phyloP scores from a whole-genome alignment of 441 rosid genomes.

The Aquilaria agallochum region DNA sequence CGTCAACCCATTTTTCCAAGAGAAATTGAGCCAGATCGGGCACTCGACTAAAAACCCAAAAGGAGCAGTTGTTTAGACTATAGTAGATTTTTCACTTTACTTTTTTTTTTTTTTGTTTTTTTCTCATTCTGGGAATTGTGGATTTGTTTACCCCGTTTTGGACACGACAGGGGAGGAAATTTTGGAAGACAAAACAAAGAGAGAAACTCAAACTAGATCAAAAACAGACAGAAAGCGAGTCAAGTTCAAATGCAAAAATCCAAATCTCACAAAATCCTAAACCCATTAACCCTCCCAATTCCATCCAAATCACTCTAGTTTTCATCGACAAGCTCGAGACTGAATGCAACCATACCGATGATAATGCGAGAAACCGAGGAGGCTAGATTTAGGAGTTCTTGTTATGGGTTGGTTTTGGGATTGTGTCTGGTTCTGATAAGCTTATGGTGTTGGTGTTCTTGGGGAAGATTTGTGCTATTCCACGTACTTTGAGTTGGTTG shows the following conservation, averaged over 20 bases:
- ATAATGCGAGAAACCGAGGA: not conserved
- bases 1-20: too few relatives aligned
- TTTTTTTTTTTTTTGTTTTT: not conserved
- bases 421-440: slow-evolving; percentile 29
- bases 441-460: slow-evolving; percentile 30
- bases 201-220: not conserved
- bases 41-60: too few relatives aligned
- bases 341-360: too few relatives aligned
- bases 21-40: too few relatives aligned
- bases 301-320: not conserved
- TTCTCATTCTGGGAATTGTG: not conserved
- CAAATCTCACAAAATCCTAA: not conserved
- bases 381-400: slow-evolving; percentile 13
- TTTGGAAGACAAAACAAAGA: slow-evolving; percentile 13
- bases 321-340: too few relatives aligned
- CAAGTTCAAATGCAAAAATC: not conserved
- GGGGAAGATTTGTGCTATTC: slow-evolving; percentile 44
- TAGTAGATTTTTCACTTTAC: too few relatives aligned
- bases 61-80: too few relatives aligned
- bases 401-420: not conserved
- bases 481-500: slow-evolving; percentile 42
- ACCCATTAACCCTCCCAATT: not conserved
- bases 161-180: slow-evolving; percentile 32
- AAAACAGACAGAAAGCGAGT: not conserved
- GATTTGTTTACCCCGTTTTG: not conserved